These are phyloP conservation scores for Neurospora pannonica DNA, from an alignment of 495 filamentous ascomycete species.

Conservation along the genomic window DNA sequence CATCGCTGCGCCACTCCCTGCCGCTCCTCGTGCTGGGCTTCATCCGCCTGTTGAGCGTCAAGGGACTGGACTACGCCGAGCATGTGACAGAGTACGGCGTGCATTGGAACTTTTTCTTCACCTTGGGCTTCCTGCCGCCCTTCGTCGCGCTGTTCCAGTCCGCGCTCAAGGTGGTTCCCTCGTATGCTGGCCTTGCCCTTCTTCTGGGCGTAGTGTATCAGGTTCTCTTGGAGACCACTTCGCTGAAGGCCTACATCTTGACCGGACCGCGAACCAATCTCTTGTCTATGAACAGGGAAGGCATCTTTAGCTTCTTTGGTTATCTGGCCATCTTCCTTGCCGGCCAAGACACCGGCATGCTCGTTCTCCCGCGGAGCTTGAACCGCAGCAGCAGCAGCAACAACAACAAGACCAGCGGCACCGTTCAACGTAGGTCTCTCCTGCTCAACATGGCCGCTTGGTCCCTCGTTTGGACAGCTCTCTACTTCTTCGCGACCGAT, in stretches of 20 bases:
- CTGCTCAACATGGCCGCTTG: conserved; percentile 51
- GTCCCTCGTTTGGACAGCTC: conserved; percentile 52
- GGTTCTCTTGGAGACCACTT: conserved; percentile 61
- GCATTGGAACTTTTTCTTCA: conserved; percentile 99
- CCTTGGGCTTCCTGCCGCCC: conserved; percentile 76
- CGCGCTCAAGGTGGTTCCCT: conserved; percentile 49
- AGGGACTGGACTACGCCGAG: conserved; percentile 90
- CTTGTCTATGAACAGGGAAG: conserved; percentile 84
- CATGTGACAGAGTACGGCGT: conserved; percentile 97
- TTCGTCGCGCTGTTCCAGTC: conserved; percentile 83
- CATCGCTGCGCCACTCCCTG: conserved; percentile 66
- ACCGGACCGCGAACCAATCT: conserved; percentile 69
- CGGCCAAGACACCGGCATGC: conserved; percentile 72
- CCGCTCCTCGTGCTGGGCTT: conserved; percentile 76
- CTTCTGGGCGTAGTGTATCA: conserved; percentile 60
- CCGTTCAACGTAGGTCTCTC: conserved; percentile 38
- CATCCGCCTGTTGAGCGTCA: conserved; percentile 77
- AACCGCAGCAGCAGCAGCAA: conserved; percentile 25
- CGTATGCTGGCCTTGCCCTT: conserved; percentile 62
- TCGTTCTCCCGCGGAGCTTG: conserved; percentile 57
- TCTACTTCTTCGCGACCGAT: conserved; percentile 58
- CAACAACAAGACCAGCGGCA: conserved; percentile 13
- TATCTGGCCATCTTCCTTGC: conserved; percentile 93
- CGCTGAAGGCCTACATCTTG: conserved; percentile 73
- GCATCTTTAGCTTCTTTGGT: conserved; percentile 83